Base-by-base conservation (phyloP, 2,329 filamentous ascomycete species). In the Botryotinia convoluta region DNA sequence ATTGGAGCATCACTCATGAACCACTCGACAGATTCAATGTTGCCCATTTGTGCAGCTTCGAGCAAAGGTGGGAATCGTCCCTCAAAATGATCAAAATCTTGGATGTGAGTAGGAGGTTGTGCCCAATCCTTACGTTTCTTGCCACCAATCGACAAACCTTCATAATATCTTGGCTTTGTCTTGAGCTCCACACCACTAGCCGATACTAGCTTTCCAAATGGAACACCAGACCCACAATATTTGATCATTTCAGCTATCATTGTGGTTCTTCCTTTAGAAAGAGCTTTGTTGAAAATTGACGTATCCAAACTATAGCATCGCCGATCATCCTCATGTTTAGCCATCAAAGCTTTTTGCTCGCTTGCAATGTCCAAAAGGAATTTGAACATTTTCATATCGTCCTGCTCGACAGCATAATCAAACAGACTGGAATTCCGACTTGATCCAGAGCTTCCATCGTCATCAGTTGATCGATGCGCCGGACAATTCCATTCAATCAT, bases 91-190 rank as follows among this genome's bases (percentile, higher is more conserved):
- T 80, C 81, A 48, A 84, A 80, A 44, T 37, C n/a, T 16, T 54
- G 26, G 14, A 84, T 83, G 20, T 88, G 86, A 4, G 89, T 89
- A 7, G 90, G 90, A 57, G 88, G 88, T 35, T 86, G 86, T 1
- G 92, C 92, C 93, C 93, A 97, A 77, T 95, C 93, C 48, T 85
- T 84, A 67, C 89, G 85, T 81, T 95, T 95, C 81, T 89, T 90
- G 3, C 93, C 93, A 76, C 92, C 90, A 1, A 97, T 91, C 1
- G 89, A 91, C 44, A 95, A 82, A 0, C 93, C 93, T 81, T 93
- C 91, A 79, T 97, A 97, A 80, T 89, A 93, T 29, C 87, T 87
- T 1, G 92, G 89, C 80, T 91, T 92, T 76, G 88, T 84, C 71
- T 88, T 85, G 67, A 90, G 81, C 77, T 91, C 86, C 1, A 91